Percentiles rank a stretch among this genome's conserved stretches.
These are phyloP conservation scores for Alternaria consortialis DNA, from an alignment of 2,329 filamentous ascomycete genomes.

Conservation along the genomic window DNA sequence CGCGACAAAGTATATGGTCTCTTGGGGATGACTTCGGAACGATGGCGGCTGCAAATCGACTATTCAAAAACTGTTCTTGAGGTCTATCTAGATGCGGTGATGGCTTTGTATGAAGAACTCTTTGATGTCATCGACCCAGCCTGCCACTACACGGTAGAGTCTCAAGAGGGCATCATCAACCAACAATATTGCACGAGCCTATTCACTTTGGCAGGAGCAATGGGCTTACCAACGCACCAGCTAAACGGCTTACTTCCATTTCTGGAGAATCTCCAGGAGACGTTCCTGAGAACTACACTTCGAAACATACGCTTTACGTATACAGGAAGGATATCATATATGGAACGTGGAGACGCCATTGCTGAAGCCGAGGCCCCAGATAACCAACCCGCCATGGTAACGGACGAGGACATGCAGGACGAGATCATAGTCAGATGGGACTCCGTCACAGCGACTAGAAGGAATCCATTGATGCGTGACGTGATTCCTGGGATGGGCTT, in stretches of 20 bases:
- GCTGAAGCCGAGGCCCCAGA: too few relatives aligned
- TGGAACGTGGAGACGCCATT: accelerated
- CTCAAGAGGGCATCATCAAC: accelerated
- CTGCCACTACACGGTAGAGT: not conserved
- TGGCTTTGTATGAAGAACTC: not conserved
- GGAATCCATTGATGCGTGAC: not conserved
- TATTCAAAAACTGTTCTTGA: not conserved
- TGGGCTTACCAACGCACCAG: not conserved
- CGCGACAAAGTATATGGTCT: not conserved
- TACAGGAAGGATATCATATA: not conserved
- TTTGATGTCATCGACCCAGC: not conserved
- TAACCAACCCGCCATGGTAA: too few relatives aligned
- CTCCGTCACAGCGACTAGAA: not conserved
- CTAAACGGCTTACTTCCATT: accelerated
- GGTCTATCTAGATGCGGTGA: not conserved
- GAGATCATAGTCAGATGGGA: not conserved
- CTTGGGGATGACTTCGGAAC: not conserved
- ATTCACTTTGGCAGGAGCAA: accelerated
- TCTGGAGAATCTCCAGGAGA: not conserved
- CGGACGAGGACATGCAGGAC: not conserved
- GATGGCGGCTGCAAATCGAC: not conserved
- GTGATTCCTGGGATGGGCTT: not conserved
- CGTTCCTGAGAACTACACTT: not conserved
- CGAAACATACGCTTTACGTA: not conserved
- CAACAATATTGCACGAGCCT: not conserved